Conservation (phyloP, 805 yeast species). For the Brettanomyces custersianus region DNA sequence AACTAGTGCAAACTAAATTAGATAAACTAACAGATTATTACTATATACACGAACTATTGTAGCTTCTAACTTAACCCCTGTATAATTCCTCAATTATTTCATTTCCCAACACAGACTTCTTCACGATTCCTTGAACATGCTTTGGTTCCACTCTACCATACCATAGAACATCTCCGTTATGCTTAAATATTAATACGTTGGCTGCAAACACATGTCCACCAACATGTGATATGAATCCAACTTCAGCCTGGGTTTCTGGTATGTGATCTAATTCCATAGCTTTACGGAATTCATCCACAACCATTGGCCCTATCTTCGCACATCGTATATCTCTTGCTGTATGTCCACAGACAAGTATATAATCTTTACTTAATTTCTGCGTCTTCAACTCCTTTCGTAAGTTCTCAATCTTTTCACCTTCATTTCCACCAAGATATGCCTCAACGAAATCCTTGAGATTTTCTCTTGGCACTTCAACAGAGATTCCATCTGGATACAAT, state of each 20-base stretch:
- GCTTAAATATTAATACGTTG: constrained; percentile 51
- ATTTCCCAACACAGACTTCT: constrained; percentile 41
- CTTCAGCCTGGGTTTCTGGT: constrained; percentile 6
- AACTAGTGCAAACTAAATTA: constrained; percentile 38
- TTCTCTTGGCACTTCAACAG: constrained; percentile 26
- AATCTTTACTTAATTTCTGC: constrained; percentile 15
- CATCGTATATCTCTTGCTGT: constrained; percentile 54
- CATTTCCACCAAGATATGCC: constrained; percentile 1
- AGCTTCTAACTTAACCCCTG: constrained; percentile 33
- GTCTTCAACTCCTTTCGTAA: constrained; percentile 10
- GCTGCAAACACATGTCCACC: constrained; percentile 91
- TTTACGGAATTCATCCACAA: constrained; percentile 38
- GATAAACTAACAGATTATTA: background rate
- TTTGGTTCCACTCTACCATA: constrained; percentile 67
- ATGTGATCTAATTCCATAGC: constrained; percentile 28
- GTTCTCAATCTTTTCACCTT: constrained; percentile 2
- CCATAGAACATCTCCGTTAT: constrained; percentile 48
- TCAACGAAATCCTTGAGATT: constrained; percentile 29
- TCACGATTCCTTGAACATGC: constrained; percentile 57
- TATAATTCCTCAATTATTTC: constrained; percentile 47
- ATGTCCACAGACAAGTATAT: constrained; percentile 61
- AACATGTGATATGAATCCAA: constrained; percentile 63
- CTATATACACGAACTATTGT: background rate
- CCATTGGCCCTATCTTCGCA: constrained; percentile 55
- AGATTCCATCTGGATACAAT: constrained; percentile 45